Percentiles rank a stretch among this genome's conserved stretches.
Evolutionary conservation across 2,329 filamentous ascomycete genomes (phyloP).

Genomic region (Akanthomyces muscarius): DNA sequence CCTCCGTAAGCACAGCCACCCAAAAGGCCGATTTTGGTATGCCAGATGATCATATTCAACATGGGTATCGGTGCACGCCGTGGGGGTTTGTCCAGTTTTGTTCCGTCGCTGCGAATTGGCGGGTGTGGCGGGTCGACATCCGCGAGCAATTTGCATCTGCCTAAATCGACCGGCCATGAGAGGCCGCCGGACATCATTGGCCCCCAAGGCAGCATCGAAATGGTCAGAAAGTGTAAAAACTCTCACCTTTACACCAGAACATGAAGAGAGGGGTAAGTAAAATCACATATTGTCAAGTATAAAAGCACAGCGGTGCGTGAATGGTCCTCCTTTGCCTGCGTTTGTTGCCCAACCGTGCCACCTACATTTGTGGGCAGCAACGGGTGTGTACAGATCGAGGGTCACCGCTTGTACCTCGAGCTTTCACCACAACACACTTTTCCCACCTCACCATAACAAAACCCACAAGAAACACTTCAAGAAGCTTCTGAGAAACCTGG

Average conservation of each 20-base stretch:
- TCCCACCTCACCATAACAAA: no score
- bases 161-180: slow-evolving; percentile 3
- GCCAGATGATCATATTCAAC: neutral
- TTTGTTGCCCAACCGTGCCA: neutral
- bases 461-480: neutral
- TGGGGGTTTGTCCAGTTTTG: neutral
- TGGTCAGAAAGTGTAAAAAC: slow-evolving; percentile 1
- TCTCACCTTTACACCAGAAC: neutral
- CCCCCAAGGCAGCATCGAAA: neutral
- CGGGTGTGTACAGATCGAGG: neutral
- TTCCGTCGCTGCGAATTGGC: neutral
- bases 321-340: neutral
- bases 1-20: slow-evolving; percentile 1
- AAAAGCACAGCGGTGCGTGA: neutral
- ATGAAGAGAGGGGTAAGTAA: neutral
- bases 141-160: slow-evolving; percentile 1
- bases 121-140: slow-evolving; percentile 7
- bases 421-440: neutral
- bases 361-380: slow-evolving; percentile 3
- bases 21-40: neutral
- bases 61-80: neutral
- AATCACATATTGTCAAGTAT: neutral
- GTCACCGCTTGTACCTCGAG: neutral
- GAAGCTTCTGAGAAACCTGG: neutral
- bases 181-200: neutral